phyloP scores from a whole-genome alignment of 164 flowering plant genomes.

The Stephania japonica region DNA sequence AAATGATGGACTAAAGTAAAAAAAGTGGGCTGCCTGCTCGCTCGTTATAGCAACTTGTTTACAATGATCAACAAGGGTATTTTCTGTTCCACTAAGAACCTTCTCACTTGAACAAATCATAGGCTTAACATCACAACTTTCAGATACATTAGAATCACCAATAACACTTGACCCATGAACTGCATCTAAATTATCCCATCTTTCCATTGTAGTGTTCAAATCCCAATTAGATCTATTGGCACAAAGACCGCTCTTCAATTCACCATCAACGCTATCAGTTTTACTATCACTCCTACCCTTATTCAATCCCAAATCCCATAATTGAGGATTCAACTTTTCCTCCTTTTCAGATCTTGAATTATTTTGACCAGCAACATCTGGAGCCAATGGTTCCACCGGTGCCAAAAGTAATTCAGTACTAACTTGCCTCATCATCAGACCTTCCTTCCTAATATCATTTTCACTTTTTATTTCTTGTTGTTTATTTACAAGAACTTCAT shows the following conservation, averaged over 20 bases:
- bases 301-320: conserved; percentile 33
- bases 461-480: conserved; percentile 11
- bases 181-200: conserved; percentile 40
- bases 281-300: conserved; percentile 13
- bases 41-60: conserved; percentile 13
- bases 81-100: conserved; percentile 10
- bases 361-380: conserved; percentile 15
- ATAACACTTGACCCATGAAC: conserved; percentile 11
- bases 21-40: conserved; percentile 6
- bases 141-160: conserved; percentile 1
- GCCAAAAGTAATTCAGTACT: conserved; percentile 24
- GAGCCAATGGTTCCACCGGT: conserved; percentile 15
- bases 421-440: conserved; percentile 6
- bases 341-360: conserved; percentile 11
- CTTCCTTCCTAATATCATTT: conserved; percentile 7
- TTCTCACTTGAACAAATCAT: conserved; percentile 9
- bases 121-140: conserved; percentile 17
- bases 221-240: conserved; percentile 63
- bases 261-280: not conserved
- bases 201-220: conserved; percentile 64
- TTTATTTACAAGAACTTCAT: conserved; percentile 10
- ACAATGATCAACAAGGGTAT: conserved; percentile 9
- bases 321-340: conserved; percentile 23
- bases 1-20: conserved; percentile 7
- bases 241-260: not conserved